Base-by-base conservation (phyloP, 129 eudicot species). In the Mikania micrantha region DNA sequence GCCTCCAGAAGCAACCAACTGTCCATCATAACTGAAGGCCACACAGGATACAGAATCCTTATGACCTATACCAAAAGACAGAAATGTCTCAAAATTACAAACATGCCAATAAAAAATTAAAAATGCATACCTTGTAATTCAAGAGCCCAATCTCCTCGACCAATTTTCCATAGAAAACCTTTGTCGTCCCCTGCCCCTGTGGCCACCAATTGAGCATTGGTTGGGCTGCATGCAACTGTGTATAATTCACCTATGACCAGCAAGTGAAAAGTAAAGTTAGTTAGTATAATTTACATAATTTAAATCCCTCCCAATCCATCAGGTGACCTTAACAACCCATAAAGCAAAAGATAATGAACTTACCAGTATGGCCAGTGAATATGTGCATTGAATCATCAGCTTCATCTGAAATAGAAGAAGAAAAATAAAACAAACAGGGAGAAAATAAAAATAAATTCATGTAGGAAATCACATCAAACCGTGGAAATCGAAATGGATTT, bases 141-240 rank as follows among this genome's bases (percentile, higher is more conserved):
- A 71, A 83, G 74, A 79, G 95, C 95, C 93, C 93, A 85, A 45
- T 94, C 97, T 70, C 95, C 98, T 82, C 72, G 88, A 60, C 88
- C 88, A 56, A 94, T 83, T 64, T 63, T 87, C 97, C 97, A 94
- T 21, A 94, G 62, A 78, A 87, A 94, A 38, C 99, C 99, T 81
- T 68, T 90, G 75, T 94, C 97, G 66, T 94, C 99, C 50, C 95
- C 97, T 40, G 87, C 99, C 40, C 99, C 99, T n/a, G 97, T 94
- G 62, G 95, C 99, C 66, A 94, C 99, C 77, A 94, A 71, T 22
- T 79, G 76, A 54, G 88, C 77, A 69, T 94, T 94, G 11, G 88
- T 83, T 31, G 99, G 97, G 73, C 97, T 90, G 78, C 99, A 90
- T 3, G 88, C 93, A 67, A 82, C 95, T 39, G 95, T 73, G 82